A percentile compares a stretch with the other conserved stretches of the same genome.
Evolutionary conservation across 257 asterid genomes (phyloP).

Genomic region (Solanum virginianum): DNA sequence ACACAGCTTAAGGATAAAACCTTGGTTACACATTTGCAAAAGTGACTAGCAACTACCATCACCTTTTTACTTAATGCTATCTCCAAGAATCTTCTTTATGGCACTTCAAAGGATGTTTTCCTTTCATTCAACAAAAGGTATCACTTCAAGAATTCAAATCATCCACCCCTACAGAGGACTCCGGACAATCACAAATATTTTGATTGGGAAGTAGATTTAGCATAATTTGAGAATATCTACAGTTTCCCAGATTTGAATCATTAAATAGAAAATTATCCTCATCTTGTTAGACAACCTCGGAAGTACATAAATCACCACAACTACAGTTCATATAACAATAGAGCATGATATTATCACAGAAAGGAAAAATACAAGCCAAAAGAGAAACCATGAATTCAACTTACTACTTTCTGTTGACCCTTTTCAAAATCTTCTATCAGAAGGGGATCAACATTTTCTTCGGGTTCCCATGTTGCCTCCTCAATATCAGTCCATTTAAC

Average conservation of each 20-base stretch:
- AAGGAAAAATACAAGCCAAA: not conserved
- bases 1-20: not conserved
- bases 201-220: not conserved
- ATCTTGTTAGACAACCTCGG: not conserved
- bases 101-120: not conserved
- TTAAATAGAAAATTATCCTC: not conserved
- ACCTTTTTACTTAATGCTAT: not conserved
- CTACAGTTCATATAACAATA: not conserved
- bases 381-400: not conserved
- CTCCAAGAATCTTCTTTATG: not conserved
- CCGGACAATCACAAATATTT: not conserved
- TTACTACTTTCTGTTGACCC: constrained; percentile 5
- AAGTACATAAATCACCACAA: not conserved
- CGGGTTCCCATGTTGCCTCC: constrained; percentile 87
- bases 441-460: constrained; percentile 71
- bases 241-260: not conserved
- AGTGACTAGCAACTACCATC: not conserved
- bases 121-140: not conserved
- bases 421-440: constrained; percentile 40
- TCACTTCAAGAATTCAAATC: not conserved
- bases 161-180: not conserved
- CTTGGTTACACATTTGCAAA: not conserved
- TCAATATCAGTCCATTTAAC: constrained; percentile 86
- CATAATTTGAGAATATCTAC: not conserved
- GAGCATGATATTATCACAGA: not conserved